These are phyloP conservation scores for Cryphonectria radicalis DNA, from an alignment of 2,329 filamentous ascomycete genomes.

Conservation along the genomic window DNA sequence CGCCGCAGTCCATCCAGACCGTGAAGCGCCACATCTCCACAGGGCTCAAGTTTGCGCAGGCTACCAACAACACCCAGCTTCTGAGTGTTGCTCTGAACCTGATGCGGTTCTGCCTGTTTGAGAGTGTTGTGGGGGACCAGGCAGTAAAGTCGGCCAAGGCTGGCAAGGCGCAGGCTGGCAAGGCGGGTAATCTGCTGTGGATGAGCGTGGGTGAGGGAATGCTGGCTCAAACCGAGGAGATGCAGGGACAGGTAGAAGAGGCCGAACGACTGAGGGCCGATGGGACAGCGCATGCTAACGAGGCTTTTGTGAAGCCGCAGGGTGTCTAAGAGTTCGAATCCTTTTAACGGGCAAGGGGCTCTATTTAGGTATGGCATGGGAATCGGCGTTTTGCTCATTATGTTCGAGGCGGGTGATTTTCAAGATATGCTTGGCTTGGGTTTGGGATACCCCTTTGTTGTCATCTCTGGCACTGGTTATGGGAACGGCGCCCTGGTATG, in stretches of 20 bases:
- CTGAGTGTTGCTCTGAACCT: slow-evolving; percentile 83
- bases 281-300: slow-evolving; percentile 28
- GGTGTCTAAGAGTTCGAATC: neutral
- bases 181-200: slow-evolving; percentile 75
- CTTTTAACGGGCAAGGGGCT: neutral
- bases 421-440: neutral
- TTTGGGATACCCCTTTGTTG: slow-evolving; percentile 15
- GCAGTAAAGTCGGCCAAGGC: slow-evolving; percentile 77
- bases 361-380: neutral
- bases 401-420: neutral
- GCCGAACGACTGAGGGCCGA: slow-evolving; percentile 22
- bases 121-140: slow-evolving; percentile 79
- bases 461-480: slow-evolving; percentile 3
- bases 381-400: slow-evolving; percentile 10
- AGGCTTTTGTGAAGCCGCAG: slow-evolving; percentile 24
- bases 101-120: slow-evolving; percentile 83
- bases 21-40: slow-evolving; percentile 79
- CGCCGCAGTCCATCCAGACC: slow-evolving; percentile 69
- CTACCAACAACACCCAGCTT: slow-evolving; percentile 75
- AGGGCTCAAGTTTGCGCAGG: slow-evolving; percentile 71
- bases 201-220: slow-evolving; percentile 81
- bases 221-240: slow-evolving; percentile 74
- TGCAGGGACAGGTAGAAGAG: slow-evolving; percentile 62
- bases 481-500: neutral
- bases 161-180: slow-evolving; percentile 68